Evolutionary conservation across 352 stramenopile species (phyloP), one percentile per base, ranked within the genome.

Genomic region (Elongisporangium prolatum): DNA sequence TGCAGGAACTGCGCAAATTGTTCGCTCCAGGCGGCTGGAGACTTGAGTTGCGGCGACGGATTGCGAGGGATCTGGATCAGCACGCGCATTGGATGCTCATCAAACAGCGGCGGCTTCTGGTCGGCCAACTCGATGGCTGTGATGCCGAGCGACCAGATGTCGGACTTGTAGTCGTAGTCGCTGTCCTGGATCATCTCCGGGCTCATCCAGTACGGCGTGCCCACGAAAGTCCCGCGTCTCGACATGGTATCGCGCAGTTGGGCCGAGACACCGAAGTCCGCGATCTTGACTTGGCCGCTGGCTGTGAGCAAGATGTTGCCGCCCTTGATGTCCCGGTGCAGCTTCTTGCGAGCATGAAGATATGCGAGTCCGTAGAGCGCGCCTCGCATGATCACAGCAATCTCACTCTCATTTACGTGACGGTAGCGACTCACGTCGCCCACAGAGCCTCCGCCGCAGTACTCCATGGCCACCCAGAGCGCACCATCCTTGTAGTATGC

Each of bases 291-390:
- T 64, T 94, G 70, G 1, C 94, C 95, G 24, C 90, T 73, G 18
- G 71, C 69, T 7, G 93, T 98, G 9, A 99, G 76, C n/a, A 99
- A 67, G 49, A 99, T 96, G 65, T 98, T 99, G 34, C 94, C 95
- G 47, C 92, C 77, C 68, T 89, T 89, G 49, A 98, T 96, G 74
- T 98, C 96, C 37, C 95, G 74, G 74, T 99, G 96, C 60, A 97
- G 86, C 52, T 92, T 94, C 50, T 83, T 86, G 61, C 87, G 81
- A 2, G 69, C 71, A 61, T 97, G 88, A 50, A 97, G 64, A 60
- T 96, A 95, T 13, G 77, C 84, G 20, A 97, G 74, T n/a, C 86
- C 87, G 3, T 77, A 68, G 17, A 93, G 65, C 21, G 84, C 82
- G 28, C 82, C 90, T 10, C 86, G 68, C 56, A 91, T 82, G 47